A percentile compares a stretch with the other conserved stretches of the same genome.
phyloP scores from a whole-genome alignment of 2,329 filamentous ascomycete genomes.

The Fusarium guadeloupense region DNA sequence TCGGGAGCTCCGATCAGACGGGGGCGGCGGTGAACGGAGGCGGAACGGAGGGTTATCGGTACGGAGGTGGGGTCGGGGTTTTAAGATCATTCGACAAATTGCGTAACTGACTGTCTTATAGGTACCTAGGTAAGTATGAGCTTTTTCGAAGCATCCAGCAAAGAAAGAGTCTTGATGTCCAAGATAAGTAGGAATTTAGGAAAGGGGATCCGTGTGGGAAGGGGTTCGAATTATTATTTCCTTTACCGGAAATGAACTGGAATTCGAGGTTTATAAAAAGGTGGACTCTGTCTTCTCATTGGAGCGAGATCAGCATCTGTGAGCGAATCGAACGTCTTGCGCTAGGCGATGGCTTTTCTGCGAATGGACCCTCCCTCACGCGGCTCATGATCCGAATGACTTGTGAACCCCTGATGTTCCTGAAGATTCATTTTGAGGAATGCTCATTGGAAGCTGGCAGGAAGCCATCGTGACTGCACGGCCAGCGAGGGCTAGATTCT shows the following conservation, averaged over 20 bases:
- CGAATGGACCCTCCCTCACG: slow-evolving; percentile 19
- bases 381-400: slow-evolving; percentile 27
- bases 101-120: slow-evolving; percentile 1
- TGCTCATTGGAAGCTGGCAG: slow-evolving; percentile 16
- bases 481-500: slow-evolving; percentile 1
- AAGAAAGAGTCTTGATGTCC: not conserved
- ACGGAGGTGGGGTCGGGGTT: slow-evolving; percentile 34
- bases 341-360: slow-evolving; percentile 41
- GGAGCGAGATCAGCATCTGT: slow-evolving; percentile 31
- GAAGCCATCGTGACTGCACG: slow-evolving; percentile 23
- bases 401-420: slow-evolving; percentile 7
- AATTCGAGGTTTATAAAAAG: slow-evolving; percentile 37
- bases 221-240: slow-evolving; percentile 12
- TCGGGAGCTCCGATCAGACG: slow-evolving; percentile 34
- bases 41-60: slow-evolving; percentile 41
- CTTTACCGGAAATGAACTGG: slow-evolving; percentile 35
- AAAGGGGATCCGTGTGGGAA: slow-evolving; percentile 4
- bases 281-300: slow-evolving; percentile 39
- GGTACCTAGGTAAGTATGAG: not conserved
- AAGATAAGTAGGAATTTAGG: not conserved
- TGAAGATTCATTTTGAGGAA: slow-evolving; percentile 10
- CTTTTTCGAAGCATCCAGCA: not conserved
- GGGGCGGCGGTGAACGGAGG: slow-evolving; percentile 38
- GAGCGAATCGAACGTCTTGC: slow-evolving; percentile 40
- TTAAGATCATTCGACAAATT: slow-evolving; percentile 16